Conservation (phyloP, 1,139 yeast species). For the Sugiyamaella neomexicana region DNA sequence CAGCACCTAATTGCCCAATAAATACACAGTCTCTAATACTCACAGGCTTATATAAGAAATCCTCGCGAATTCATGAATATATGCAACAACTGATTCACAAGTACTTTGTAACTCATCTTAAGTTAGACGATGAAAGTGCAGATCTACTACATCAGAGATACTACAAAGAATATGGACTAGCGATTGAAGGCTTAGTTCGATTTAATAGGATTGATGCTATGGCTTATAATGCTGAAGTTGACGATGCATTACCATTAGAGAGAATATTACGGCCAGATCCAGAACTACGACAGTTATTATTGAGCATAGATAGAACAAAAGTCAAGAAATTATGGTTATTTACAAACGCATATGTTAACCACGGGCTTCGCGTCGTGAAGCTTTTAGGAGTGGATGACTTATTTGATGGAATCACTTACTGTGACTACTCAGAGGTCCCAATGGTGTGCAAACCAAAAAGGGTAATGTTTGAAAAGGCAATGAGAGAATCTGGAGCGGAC, state of each 20-base stretch:
- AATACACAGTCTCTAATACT: conserved; percentile 10
- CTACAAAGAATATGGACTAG: conserved; percentile 85
- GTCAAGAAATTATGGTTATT: conserved; percentile 75
- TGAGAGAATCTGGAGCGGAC: conserved; percentile 59
- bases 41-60: conserved; percentile 60
- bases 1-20: background rate
- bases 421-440: conserved; percentile 72
- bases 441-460: conserved; percentile 86
- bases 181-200: conserved; percentile 86
- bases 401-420: conserved; percentile 90
- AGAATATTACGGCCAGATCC: conserved; percentile 60
- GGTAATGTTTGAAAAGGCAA: conserved; percentile 55
- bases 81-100: conserved; percentile 86
- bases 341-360: conserved; percentile 91
- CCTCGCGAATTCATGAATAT: conserved; percentile 74
- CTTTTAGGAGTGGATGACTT: conserved; percentile 84
- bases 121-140: conserved; percentile 74
- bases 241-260: conserved; percentile 87
- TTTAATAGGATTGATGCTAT: conserved; percentile 82
- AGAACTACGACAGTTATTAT: conserved; percentile 40
- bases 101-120: conserved; percentile 67
- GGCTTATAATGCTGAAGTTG: conserved; percentile 84
- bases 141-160: conserved; percentile 66
- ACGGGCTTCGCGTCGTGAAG: conserved; percentile 70
- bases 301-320: conserved; percentile 43